phyloP scores from a whole-genome alignment of 2,329 filamentous ascomycete species.

The Aspergillus sp. region DNA sequence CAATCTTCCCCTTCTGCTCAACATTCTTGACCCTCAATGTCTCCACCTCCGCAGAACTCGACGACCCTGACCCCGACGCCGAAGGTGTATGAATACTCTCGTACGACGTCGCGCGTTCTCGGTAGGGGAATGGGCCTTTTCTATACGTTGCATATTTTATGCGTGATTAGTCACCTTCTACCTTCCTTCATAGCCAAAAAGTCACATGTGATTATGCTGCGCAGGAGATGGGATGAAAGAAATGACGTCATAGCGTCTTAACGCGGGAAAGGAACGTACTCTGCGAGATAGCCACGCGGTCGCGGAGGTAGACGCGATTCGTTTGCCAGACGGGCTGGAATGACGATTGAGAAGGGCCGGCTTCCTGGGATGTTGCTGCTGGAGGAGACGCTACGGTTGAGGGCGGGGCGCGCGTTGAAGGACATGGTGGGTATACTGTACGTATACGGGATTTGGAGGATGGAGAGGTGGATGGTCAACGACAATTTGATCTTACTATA shows the following conservation, averaged over 20 bases:
- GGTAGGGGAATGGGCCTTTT: slow-evolving; percentile 5
- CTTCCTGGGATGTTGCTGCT: neutral
- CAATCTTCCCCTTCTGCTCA: slow-evolving; percentile 4
- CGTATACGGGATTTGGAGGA: too few species aligned
- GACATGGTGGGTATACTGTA: neutral
- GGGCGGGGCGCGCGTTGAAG: slow-evolving; percentile 2
- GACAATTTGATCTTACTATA: neutral
- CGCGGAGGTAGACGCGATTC: neutral
- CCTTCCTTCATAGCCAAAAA: too few species aligned
- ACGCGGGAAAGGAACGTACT: slow-evolving; percentile 1
- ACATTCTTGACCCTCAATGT: neutral
- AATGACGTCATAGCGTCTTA: neutral
- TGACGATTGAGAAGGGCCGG: slow-evolving; percentile 3
- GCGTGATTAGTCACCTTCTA: neutral
- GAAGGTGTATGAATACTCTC: neutral
- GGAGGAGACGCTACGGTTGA: neutral
- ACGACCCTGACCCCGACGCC: neutral
- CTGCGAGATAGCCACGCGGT: slow-evolving; percentile 7
- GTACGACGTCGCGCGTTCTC: slow-evolving; percentile 4
- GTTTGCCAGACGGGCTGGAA: slow-evolving; percentile 4
- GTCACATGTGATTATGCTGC: neutral
- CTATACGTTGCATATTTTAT: neutral
- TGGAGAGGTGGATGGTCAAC: too few species aligned
- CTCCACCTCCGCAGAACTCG: neutral
- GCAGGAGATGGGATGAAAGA: neutral